Conservation (phyloP, 345 rosid species). For the Draba incana region DNA sequence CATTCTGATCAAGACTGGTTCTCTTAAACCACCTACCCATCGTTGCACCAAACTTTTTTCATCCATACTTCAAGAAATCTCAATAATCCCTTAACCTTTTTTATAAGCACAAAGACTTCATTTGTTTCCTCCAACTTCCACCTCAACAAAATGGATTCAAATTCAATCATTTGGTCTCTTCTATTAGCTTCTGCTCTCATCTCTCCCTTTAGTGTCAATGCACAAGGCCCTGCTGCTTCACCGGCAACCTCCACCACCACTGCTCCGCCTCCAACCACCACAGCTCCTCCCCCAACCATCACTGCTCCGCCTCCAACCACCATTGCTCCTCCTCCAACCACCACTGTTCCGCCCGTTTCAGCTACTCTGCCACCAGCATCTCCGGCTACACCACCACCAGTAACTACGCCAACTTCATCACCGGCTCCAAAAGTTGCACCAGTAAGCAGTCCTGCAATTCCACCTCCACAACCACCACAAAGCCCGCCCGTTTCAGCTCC, state of each 20-base stretch:
- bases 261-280: slow-evolving; percentile 42
- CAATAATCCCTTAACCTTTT: background rate
- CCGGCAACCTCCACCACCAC: slow-evolving; percentile 60
- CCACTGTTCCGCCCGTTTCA: slow-evolving; percentile 12
- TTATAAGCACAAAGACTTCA: slow-evolving; percentile 36
- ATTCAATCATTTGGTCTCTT: slow-evolving; percentile 38
- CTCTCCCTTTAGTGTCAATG: slow-evolving; percentile 49
- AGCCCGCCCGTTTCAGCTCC: slow-evolving; percentile 61
- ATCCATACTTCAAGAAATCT: slow-evolving; percentile 25
- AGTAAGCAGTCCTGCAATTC: slow-evolving; percentile 57
- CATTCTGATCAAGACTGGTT: slow-evolving; percentile 52
- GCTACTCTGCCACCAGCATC: slow-evolving; percentile 50
- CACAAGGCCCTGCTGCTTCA: slow-evolving; percentile 74
- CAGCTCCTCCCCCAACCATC: slow-evolving; percentile 37
- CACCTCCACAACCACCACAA: slow-evolving; percentile 57
- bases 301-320: slow-evolving; percentile 45
- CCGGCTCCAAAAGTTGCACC: slow-evolving; percentile 72
- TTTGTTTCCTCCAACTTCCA: slow-evolving; percentile 35
- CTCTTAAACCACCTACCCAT: slow-evolving; percentile 50
- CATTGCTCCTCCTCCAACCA: slow-evolving; percentile 39
- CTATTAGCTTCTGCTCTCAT: slow-evolving; percentile 44
- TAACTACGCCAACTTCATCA: slow-evolving; percentile 53
- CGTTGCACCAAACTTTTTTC: slow-evolving; percentile 53
- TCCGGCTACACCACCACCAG: slow-evolving; percentile 53
- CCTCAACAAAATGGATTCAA: slow-evolving; percentile 53